Evolutionary conservation across 176 grass and related monocot species (phyloP).

Genomic region (Triticum turgidum): DNA sequence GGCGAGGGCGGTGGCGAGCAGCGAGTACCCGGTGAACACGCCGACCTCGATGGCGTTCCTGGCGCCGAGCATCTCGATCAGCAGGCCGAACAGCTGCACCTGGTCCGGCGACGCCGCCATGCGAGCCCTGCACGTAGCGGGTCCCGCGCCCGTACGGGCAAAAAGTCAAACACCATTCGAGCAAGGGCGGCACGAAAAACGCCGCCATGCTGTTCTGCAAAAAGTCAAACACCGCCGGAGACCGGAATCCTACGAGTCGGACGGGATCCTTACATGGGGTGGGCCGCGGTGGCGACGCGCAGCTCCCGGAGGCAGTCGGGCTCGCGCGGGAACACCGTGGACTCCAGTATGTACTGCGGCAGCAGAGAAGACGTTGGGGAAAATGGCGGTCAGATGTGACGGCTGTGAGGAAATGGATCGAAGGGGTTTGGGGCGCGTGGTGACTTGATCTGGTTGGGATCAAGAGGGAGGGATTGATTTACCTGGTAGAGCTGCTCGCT

Average conservation of each 20-base stretch:
- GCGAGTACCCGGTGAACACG: conserved; percentile 75
- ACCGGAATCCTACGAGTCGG: not conserved
- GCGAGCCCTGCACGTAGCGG: conserved; percentile 1
- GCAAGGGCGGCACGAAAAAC: not conserved
- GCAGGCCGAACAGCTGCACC: conserved; percentile 55
- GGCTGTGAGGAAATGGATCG: too few species aligned
- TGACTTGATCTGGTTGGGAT: not conserved
- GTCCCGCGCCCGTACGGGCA: not conserved
- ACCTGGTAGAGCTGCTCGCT: conserved; percentile 58
- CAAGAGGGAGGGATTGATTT: not conserved
- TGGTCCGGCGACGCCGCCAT: conserved; percentile 66
- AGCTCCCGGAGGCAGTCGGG: conserved; percentile 67
- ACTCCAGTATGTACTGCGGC: conserved; percentile 61
- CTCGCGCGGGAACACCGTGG: conserved; percentile 69
- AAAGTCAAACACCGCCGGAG: too few species aligned
- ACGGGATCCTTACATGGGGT: conserved; percentile 37
- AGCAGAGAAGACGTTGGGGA: not conserved
- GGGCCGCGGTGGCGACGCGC: conserved; percentile 49
- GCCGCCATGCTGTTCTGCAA: too few species aligned
- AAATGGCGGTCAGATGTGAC: not conserved
- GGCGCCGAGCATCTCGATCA: conserved; percentile 63
- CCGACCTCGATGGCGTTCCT: conserved; percentile 71
- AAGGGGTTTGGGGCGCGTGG: not conserved
- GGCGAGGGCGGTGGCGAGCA: conserved; percentile 62
- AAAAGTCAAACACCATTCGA: conserved; percentile 10